Base-by-base conservation (phyloP, 371 early-diverging fungal species). In the Syncephalis plumigaleata region DNA sequence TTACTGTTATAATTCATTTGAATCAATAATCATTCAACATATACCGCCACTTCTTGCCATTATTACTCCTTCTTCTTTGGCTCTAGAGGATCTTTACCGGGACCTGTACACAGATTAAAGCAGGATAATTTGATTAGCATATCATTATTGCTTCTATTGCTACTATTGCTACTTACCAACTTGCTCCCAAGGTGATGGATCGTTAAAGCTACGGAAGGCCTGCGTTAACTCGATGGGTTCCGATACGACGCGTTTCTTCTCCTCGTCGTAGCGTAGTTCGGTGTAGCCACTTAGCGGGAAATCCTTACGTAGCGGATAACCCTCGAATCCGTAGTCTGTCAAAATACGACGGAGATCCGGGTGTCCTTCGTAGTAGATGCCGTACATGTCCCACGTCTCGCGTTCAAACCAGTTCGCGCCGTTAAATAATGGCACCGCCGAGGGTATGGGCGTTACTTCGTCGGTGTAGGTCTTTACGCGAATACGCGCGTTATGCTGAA, bases 271-370 rank as follows among this genome's bases (percentile, higher is more conserved):
- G 50, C 95, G 71, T 39, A 92, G 87, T 66, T 92, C 94, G 18
- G 86, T 85, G 61, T 89, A 91, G 27, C 94, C 93, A 27, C 92
- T 91, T 42, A 94, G 69, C 45, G 98, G 98, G 76, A 97, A 95
- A 58, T 97, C 98, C 74, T 97, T 97, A 57, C 98, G 74, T 55
- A 97, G 59, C 44, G 98, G 96, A 65, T 95, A 82, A 13, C 98
- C 97, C 67, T 91, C 91, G 55, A 95, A 97, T 42, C 97, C 97
- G 59, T 95, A 97, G 66, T 97, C 97, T 44, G 96, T 94, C 68
- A 97, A 75, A 58, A 97, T 95, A 50, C 98, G 73, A 44, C 98
- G 64, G 54, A 97, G 66, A 71, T 97, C 98, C 13, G 98, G 98
- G 57, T 97, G 98, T 46, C 81, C 85, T 2, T 78, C 71, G 59